Conservation (phyloP, 106 monocot species). For the Iris macrosiphon region DNA sequence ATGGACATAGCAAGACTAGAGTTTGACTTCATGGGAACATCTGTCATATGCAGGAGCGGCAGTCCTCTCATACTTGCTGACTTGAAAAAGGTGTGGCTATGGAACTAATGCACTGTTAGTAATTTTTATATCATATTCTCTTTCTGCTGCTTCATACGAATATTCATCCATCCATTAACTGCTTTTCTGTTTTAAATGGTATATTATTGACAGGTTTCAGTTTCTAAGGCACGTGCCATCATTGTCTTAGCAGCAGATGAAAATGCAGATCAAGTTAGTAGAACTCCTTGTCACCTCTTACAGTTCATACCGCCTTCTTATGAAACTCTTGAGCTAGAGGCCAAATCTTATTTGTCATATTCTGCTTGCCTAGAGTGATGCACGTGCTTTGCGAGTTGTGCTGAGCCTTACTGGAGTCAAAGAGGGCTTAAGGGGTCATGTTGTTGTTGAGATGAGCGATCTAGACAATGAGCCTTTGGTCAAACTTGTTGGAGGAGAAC, state of each 20-base stretch:
- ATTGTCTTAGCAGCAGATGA: slow-evolving; percentile 92
- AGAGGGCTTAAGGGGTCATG: slow-evolving; percentile 83
- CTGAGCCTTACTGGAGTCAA: slow-evolving; percentile 91
- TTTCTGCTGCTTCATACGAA: not conserved
- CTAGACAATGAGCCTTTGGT: slow-evolving; percentile 95
- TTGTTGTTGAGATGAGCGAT: slow-evolving; percentile 94
- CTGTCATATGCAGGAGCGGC: slow-evolving; percentile 92
- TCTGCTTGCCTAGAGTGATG: slow-evolving; percentile 65
- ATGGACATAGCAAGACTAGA: slow-evolving; percentile 91
- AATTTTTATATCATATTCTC: too few species aligned
- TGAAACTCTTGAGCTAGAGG: not conserved
- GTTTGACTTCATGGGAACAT: slow-evolving; percentile 97
- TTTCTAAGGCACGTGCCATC: slow-evolving; percentile 91
- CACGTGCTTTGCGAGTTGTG: slow-evolving; percentile 81
- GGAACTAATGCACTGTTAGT: slow-evolving; percentile 4
- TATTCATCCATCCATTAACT: slow-evolving; percentile 5
- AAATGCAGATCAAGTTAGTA: slow-evolving; percentile 83
- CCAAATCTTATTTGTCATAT: not conserved
- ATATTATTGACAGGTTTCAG: slow-evolving; percentile 86
- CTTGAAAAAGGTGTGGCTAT: slow-evolving; percentile 67
- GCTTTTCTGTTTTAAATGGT: too few species aligned
- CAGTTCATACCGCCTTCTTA: too few species aligned
- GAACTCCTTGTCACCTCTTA: slow-evolving; percentile 13
- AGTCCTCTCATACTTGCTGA: slow-evolving; percentile 95
- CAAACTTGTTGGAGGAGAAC: slow-evolving; percentile 86